Evolutionary conservation across 2,329 filamentous ascomycete genomes (phyloP), one percentile per base, ranked within the genome.

Genomic region (Apiospora rasikravindrae): DNA sequence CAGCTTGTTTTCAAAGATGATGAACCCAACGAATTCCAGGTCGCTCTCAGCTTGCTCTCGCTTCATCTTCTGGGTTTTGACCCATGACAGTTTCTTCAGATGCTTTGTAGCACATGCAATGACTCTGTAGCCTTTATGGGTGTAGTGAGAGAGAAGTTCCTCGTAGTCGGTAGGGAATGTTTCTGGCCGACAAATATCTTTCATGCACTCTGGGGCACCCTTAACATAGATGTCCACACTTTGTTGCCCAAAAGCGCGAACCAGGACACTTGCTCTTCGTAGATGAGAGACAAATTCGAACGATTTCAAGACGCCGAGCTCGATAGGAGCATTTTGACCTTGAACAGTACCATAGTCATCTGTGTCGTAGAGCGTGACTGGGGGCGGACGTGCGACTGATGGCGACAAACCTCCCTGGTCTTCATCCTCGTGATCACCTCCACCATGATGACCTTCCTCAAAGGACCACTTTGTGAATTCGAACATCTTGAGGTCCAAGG

Each of bases 1-100:
- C 73, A 99, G 85, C 83, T 99, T 99, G 84, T 99, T 99, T 83
- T 99, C 96, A 77, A 99, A 99, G 70, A 99, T 92, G 79, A 99
- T 98, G 83, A 99, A 99, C 6, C 96, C 96, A 47, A 95, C 88
- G 79, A 99, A 98, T 66, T 96, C 91, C 14, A 99, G 88, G 44
- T 91, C 87, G 3, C 90, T 92, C 82, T 99, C 96, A 11, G 93
- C 95, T 70, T 98, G 93, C 51, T 91, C 85, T 42, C 96, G 92
- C 76, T 91, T 93, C 92, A 98, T 95, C 84, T 97, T 98, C 79
- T 98, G 95, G 8, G 95, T 92, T 80, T 97, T 97, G 71, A 98
- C 90, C 95, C 95, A 98, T 77, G 92, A 97, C 44, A 98, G 87
- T 79, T 95, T 96, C 71, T 91, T 90, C 70, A 98, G 89, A 78